These are phyloP conservation scores for Friedmanniomyces endolithicus DNA, from an alignment of 495 filamentous ascomycete genomes.

Conservation along the genomic window DNA sequence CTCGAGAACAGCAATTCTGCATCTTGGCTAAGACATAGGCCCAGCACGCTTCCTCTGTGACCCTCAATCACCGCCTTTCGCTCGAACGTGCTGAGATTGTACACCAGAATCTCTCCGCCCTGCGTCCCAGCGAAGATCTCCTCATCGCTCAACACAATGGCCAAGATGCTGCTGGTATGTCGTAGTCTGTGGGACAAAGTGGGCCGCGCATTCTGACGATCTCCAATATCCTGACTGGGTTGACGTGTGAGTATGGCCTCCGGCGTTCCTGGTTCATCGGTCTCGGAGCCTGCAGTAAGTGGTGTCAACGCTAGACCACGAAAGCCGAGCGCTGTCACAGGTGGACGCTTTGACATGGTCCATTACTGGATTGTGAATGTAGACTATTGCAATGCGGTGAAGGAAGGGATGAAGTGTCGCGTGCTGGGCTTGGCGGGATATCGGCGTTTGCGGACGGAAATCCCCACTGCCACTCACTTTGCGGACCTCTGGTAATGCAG, in stretches of 20 bases:
- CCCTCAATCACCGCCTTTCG: slow-evolving; percentile 62
- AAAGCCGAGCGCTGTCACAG: slow-evolving; percentile 3
- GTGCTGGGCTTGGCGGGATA: neutral
- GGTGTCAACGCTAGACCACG: slow-evolving; percentile 6
- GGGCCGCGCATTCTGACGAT: slow-evolving; percentile 28
- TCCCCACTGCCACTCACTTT: neutral
- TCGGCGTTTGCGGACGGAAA: too few species aligned
- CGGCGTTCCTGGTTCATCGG: slow-evolving; percentile 2
- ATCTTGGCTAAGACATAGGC: slow-evolving; percentile 65
- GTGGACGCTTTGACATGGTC: slow-evolving; percentile 6
- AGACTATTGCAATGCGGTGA: neutral
- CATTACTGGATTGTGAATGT: neutral
- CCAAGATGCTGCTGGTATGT: slow-evolving; percentile 60
- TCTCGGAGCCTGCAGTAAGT: slow-evolving; percentile 8
- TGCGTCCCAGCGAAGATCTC: slow-evolving; percentile 82
- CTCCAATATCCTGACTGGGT: slow-evolving; percentile 12
- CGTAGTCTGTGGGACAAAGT: slow-evolving; percentile 54
- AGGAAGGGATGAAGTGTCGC: slow-evolving; percentile 3
- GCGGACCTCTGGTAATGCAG: too few species aligned
- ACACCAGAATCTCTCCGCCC: slow-evolving; percentile 79
- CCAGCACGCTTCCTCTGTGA: slow-evolving; percentile 81
- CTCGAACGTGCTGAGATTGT: slow-evolving; percentile 78
- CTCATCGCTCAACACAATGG: slow-evolving; percentile 48
- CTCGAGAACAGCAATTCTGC: slow-evolving; percentile 73
- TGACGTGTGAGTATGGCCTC: slow-evolving; percentile 6